Base-by-base conservation (phyloP, 1,284 basidiomycete genomes). In the Vanrija sp. region DNA sequence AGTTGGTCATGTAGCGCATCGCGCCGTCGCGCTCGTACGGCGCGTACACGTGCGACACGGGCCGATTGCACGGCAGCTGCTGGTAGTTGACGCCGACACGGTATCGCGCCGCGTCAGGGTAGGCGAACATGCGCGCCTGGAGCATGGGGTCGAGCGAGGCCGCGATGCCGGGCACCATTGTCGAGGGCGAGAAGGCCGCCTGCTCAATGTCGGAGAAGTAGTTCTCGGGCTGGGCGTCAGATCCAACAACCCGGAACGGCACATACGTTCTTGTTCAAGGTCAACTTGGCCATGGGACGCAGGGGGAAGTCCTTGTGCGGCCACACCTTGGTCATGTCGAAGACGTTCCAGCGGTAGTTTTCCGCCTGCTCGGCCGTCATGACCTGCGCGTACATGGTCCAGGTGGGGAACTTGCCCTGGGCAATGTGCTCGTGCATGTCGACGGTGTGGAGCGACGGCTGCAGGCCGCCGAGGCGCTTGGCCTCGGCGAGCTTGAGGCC, bases 81-180 rank as follows among this genome's bases (percentile, higher is more conserved):
- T 85, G 76, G 79, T 95, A 94, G 81, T 96, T 96, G 54, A 75
- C 61, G 20, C 68, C 67, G 51, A 73, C 62, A 23, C 75, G 85
- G 79, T 93, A 86, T 56, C 90, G 85, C 74, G 95, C 91, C 9
- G 93, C 89, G 72, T 96, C 93, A 3, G 91, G 89, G 81, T 96
- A 96, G 6, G 89, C 89, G 84, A 95, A 96, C 41, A 95, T 82
- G 60, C 93, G 88, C 19, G 87, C 86, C 74, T 96, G 92, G 59
- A 96, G 81, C 58, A 96, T 87, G 42, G 93, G 93, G 76, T 96
- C 92, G 31, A 85, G 83, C 16, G 87, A 85, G 35, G 90, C 82
- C 78, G 95, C 93, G 64, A 92, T 83, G 73, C 91, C 94, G 1
- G 87, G 87, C 5, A 95, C 78, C 51, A 85, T 77, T 72, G 96